A percentile compares a stretch with the other conserved stretches of the same genome.
Evolutionary conservation across 352 stramenopile species (phyloP).

Genomic region (Globisporangium camurandrum): DNA sequence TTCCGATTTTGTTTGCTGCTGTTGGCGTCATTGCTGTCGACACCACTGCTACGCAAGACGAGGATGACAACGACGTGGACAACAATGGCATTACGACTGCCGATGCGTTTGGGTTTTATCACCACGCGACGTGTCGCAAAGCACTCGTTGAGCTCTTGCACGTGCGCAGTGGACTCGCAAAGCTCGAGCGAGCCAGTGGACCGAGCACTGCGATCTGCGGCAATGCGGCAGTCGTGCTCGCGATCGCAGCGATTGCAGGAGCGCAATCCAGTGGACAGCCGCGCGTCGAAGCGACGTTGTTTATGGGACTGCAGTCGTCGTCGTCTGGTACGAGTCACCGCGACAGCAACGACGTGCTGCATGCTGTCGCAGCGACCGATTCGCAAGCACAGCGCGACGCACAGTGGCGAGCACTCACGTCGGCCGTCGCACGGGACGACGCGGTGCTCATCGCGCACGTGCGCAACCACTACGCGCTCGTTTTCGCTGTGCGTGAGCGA

Average conservation of each 20-base stretch:
- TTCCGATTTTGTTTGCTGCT: background rate
- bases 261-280: background rate
- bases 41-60: background rate
- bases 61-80: background rate
- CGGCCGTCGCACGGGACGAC: conserved; percentile 7
- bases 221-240: conserved; percentile 46
- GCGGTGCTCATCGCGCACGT: conserved; percentile 54
- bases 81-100: background rate
- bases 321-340: too few species aligned
- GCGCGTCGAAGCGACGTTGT: background rate
- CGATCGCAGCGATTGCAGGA: conserved; percentile 12
- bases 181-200: conserved; percentile 25
- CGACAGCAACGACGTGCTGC: background rate
- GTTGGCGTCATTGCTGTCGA: too few species aligned
- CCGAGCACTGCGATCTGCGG: conserved; percentile 63
- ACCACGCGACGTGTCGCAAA: background rate
- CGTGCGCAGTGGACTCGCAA: conserved; percentile 37
- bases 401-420: conserved; percentile 17
- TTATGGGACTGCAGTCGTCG: conserved; percentile 6
- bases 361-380: conserved; percentile 4
- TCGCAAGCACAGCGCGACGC: conserved; percentile 2
- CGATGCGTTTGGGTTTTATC: background rate
- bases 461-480: conserved; percentile 75
- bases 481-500: conserved; percentile 61
- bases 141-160: conserved; percentile 38